phyloP scores from a whole-genome alignment of 331 rosid species.

The Saraca asoca region DNA sequence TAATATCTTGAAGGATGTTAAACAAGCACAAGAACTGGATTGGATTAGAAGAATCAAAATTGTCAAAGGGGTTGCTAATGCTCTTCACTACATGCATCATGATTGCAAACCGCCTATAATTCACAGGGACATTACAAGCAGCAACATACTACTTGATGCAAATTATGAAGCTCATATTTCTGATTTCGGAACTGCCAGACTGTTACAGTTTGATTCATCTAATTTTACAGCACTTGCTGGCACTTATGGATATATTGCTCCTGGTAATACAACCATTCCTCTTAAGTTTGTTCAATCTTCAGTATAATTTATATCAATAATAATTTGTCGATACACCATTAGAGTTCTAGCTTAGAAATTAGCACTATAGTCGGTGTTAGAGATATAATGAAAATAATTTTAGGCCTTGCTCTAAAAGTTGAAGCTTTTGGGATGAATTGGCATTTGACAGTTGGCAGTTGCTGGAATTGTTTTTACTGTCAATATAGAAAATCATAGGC shows the following conservation, averaged over 20 bases:
- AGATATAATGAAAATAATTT: too few species aligned
- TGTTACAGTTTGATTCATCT: slow-evolving; percentile 6
- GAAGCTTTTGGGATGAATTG: too few species aligned
- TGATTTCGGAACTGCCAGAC: slow-evolving; percentile 28
- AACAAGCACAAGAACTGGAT: slow-evolving; percentile 10
- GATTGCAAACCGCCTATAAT: slow-evolving; percentile 21
- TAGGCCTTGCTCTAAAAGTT: too few species aligned
- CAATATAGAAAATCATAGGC: background rate
- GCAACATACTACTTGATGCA: slow-evolving; percentile 18
- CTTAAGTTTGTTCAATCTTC: background rate
- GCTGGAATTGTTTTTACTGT: background rate
- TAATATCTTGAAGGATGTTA: background rate
- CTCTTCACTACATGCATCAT: slow-evolving; percentile 29
- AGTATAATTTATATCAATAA: too few species aligned
- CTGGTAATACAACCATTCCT: slow-evolving; percentile 6
- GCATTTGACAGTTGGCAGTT: background rate
- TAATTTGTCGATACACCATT: too few species aligned
- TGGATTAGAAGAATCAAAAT: slow-evolving; percentile 18
- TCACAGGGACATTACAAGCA: slow-evolving; percentile 29
- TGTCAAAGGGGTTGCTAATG: slow-evolving; percentile 16
- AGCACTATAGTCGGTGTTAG: too few species aligned
- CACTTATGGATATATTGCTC: slow-evolving; percentile 31
- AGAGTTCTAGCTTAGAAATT: too few species aligned
- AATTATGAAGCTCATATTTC: slow-evolving; percentile 26
- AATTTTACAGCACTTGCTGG: slow-evolving; percentile 21